Evolutionary conservation across 495 filamentous ascomycete genomes (phyloP).

Genomic region (Aspergillus ostianus): DNA sequence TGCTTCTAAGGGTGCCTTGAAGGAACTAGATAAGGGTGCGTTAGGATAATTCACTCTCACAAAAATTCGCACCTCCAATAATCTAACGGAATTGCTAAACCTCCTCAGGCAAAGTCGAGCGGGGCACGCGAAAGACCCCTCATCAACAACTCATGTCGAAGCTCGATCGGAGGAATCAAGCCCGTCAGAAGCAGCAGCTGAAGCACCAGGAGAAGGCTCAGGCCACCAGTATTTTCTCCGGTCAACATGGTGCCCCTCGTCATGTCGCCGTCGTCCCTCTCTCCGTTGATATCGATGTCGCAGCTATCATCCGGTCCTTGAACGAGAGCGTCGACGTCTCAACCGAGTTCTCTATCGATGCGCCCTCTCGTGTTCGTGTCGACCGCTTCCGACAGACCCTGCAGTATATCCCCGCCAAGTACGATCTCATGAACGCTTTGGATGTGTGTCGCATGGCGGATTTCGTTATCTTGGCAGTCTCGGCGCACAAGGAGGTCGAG

Average conservation of each 20-base stretch:
- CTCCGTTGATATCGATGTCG: conserved; percentile 64
- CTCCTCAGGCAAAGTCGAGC: conserved; percentile 60
- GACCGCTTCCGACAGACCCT: conserved; percentile 92
- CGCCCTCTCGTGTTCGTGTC: conserved; percentile 62
- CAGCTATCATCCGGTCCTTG: conserved; percentile 63
- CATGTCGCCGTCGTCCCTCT: conserved; percentile 91
- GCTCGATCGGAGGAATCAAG: conserved; percentile 88
- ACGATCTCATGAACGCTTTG: conserved; percentile 70
- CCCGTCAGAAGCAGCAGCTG: conserved; percentile 75
- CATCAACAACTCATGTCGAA: conserved; percentile 98
- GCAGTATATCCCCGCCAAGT: conserved; percentile 70
- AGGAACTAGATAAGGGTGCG: conserved; percentile 78
- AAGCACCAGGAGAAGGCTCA: conserved; percentile 79
- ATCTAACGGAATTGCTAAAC: neutral
- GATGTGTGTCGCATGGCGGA: conserved; percentile 89
- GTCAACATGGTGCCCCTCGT: conserved; percentile 80
- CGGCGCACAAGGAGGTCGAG: conserved; percentile 78
- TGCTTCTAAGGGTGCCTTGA: conserved; percentile 81
- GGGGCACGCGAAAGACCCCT: conserved; percentile 74
- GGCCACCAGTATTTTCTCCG: conserved; percentile 74
- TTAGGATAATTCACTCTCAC: neutral
- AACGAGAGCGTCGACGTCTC: conserved; percentile 78
- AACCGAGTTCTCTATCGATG: conserved; percentile 58
- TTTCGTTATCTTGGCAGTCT: conserved; percentile 82
- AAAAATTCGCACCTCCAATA: neutral